Evolutionary conservation across 768 basidiomycete species (phyloP).

Genomic region (Macrolepiota dolichaula): DNA sequence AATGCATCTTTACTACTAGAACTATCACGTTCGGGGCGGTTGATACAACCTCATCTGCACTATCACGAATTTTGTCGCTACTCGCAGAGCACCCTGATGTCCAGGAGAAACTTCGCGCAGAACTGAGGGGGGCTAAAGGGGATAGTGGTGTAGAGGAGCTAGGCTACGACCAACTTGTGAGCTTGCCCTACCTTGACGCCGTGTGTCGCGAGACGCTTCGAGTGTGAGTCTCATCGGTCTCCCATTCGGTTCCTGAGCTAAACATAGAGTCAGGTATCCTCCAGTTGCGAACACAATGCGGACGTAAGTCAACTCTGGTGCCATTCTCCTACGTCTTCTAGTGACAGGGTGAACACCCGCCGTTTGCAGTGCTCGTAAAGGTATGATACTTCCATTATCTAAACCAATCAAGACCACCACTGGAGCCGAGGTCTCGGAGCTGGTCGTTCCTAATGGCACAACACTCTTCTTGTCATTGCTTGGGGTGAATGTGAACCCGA

Average conservation of each 20-base stretch:
- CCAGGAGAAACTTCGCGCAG: conserved; percentile 35
- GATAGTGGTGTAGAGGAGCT: conserved; percentile 22
- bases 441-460: conserved; percentile 39
- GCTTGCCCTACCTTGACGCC: conserved; percentile 37
- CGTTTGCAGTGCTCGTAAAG: conserved; percentile 13
- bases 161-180: conserved; percentile 32
- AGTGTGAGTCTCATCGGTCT: conserved; percentile 22
- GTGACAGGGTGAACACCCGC: neutral
- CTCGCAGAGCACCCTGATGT: conserved; percentile 31
- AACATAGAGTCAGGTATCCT: conserved; percentile 16
- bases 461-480: conserved; percentile 35
- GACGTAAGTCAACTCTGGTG: conserved; percentile 16
- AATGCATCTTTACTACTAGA: conserved; percentile 15
- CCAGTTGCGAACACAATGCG: conserved; percentile 19
- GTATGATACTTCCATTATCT: conserved; percentile 38
- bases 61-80: conserved; percentile 29
- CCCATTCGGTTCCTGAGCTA: neutral
- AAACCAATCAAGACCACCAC: conserved; percentile 34
- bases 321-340: neutral
- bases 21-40: conserved; percentile 37
- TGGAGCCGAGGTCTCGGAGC: conserved; percentile 30
- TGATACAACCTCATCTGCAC: conserved; percentile 39
- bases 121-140: conserved; percentile 26
- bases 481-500: conserved; percentile 29
- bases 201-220: conserved; percentile 38